Base-by-base conservation (phyloP, 2,329 filamentous ascomycete genomes). In the Penicillium glabrum region DNA sequence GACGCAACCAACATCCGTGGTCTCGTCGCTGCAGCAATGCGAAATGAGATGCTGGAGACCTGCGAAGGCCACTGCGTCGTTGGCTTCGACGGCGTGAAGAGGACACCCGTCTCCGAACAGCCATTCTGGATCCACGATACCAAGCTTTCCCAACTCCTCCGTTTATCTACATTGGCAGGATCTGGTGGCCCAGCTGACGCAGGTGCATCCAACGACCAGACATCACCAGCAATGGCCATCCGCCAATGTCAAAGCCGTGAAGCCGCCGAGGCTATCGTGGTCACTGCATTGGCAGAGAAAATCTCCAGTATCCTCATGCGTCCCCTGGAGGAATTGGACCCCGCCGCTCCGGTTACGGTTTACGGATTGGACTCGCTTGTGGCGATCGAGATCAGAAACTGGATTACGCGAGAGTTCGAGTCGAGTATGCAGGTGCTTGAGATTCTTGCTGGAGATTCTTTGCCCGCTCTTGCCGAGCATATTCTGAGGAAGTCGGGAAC, bases 371-470 rank as follows among this genome's bases (percentile, higher is more conserved):
- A 73, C 33, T 72, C 69, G 16, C 54, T 72, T 11, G 61, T 67
- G 21, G 69, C 69, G 0, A 65, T 73, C 51, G 70, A 73, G 49
- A 60, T 73, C n/a, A 49, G 67, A 45, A 67, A 66, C 21, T 72
- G 67, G 68, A 64, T 72, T 19, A 54, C 60, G 1, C 57, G 63
- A 9, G 62, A 69, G 51, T 39, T 67, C 35, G 54, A 66, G 35
- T 60, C 64, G 3, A 62, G 62, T 37, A 48, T 66, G 31, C 64
- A 66, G 45, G 60, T 72, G 3, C 56, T 72, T 23, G 69, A 71
- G 29, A 63, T 72, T 31, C 50, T 71, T 21, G 61, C 62, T 1
- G 61, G 61, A 41, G 58, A 62, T 13, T 67, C 67, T 1, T 41
- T 71, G 3, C 51, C 37, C 2, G 54, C 59, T 27, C 59, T 71